These are phyloP conservation scores for Pseudotsuga menziesii DNA, from an alignment of 75 land plant species.

Conservation along the genomic window DNA sequence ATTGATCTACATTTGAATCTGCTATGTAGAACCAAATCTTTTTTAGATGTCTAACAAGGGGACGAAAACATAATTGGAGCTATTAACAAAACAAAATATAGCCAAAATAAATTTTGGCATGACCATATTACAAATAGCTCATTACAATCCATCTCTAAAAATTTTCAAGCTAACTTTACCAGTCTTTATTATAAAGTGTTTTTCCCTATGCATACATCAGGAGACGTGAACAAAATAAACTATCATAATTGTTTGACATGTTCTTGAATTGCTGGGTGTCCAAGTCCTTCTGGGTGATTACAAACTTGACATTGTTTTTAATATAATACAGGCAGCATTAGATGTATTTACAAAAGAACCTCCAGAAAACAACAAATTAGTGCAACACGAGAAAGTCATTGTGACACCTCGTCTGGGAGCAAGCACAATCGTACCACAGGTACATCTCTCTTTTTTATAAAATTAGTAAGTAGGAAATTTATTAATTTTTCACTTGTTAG, in stretches of 20 bases:
- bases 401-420: constrained; percentile 78
- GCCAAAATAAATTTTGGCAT: neutral
- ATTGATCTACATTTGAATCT: neutral
- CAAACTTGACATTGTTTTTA: neutral
- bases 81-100: neutral
- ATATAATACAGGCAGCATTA: constrained; percentile 51
- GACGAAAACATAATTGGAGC: neutral
- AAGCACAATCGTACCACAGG: constrained; percentile 71
- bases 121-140: neutral
- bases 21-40: neutral
- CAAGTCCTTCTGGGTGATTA: neutral
- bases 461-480: neutral
- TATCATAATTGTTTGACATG: neutral
- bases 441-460: neutral
- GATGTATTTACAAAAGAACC: constrained; percentile 75
- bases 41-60: neutral
- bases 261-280: neutral
- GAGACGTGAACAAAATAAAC: neutral
- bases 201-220: neutral
- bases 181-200: neutral
- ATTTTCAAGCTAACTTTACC: neutral
- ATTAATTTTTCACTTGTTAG: no score
- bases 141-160: neutral
- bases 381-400: constrained; percentile 61
- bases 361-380: constrained; percentile 55